These are phyloP conservation scores for Backusella macrospora DNA, from an alignment of 192 early-diverging fungal species.

Conservation along the genomic window DNA sequence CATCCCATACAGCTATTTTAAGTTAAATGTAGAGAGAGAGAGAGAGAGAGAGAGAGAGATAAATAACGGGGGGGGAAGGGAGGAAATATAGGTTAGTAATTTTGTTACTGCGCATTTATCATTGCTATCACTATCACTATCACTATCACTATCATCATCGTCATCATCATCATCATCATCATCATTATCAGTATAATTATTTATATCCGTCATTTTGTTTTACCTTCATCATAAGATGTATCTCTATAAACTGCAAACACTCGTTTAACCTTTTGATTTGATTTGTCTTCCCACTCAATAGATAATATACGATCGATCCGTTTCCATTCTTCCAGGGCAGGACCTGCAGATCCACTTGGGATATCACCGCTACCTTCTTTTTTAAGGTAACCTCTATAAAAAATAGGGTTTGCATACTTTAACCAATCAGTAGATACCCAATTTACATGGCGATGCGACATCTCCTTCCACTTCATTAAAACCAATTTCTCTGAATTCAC, in stretches of 20 bases:
- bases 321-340: conserved; percentile 39
- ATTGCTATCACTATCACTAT: not conserved
- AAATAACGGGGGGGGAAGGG: not conserved
- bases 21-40: conserved; percentile 13
- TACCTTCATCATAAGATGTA: conserved; percentile 53
- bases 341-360: conserved; percentile 28
- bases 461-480: conserved; percentile 52
- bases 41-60: not conserved
- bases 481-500: conserved; percentile 6
- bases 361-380: conserved; percentile 17
- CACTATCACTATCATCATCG: not conserved
- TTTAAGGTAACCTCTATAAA: conserved; percentile 39
- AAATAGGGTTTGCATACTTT: conserved; percentile 25
- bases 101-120: not conserved
- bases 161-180: not conserved
- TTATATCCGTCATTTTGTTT: conserved; percentile 39
- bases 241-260: conserved; percentile 71
- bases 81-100: not conserved
- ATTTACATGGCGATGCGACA: conserved; percentile 49
- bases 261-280: conserved; percentile 45
- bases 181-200: not conserved
- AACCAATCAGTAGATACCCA: conserved; percentile 58
- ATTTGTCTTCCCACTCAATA: conserved; percentile 36
- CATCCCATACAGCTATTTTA: conserved; percentile 49
- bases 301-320: conserved; percentile 47